Evolutionary conservation across 139 green algal genomes (phyloP), one percentile per base, ranked within the genome.

Genomic region (Haematococcus sp.): DNA sequence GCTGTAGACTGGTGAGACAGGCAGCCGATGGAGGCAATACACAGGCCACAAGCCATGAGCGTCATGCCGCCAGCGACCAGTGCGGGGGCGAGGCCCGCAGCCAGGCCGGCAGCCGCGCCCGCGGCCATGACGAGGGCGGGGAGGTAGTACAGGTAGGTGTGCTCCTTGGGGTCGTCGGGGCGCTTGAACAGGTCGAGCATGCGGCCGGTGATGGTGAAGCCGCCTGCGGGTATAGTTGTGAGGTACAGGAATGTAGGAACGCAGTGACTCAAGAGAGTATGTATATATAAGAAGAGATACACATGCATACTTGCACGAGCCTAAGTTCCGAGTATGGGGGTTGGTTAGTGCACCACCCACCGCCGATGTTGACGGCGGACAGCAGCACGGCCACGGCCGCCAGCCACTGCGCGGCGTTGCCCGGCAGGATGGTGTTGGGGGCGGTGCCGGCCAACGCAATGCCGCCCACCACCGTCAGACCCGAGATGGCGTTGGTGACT

Each of bases 151-250:
- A 65, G 58, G 63, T 89, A 80, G 77, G 91, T 92, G 85, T 95
- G 87, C 80, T 96, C 88, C 0, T 87, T 81, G 11, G 92, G 89
- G 76, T 97, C 93, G 28, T 75, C 85, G 13, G 90, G 87, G 15
- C 91, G 84, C 78, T 89, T 90, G 89, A 98, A 98, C 91, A 98
- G 97, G 83, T 95, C 91, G 54, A 98, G 87, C 93, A 98, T 98
- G 64, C 82, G 82, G 22, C n/a, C 68, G 0, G 93, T 97, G 80
- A 97, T 90, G 35, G 86, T 91, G 82, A 97, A 97, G 35, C 93
- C 93, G 40, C 40, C n/a, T n/a, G n/a, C n/a, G n/a, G n/a, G n/a
- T n/a, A n/a, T n/a, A n/a, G n/a, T n/a, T n/a, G n/a, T n/a, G n/a
- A n/a, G n/a, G n/a, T n/a, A n/a, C n/a, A n/a, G n/a, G n/a, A n/a